Evolutionary conservation across 768 basidiomycete genomes (phyloP).

Genomic region (Suillus hirtellus): DNA sequence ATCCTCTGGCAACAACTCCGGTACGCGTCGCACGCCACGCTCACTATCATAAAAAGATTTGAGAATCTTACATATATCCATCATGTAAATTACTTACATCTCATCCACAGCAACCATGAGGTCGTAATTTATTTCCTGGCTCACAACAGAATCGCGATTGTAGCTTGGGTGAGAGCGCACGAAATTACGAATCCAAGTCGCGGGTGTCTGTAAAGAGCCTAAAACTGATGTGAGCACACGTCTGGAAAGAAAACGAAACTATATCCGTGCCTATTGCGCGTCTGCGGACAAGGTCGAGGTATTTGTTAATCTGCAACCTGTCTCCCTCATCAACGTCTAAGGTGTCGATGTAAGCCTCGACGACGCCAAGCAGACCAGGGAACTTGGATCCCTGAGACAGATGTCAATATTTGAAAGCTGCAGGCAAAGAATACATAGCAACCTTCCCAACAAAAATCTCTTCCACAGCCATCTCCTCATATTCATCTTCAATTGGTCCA

Average conservation of each 20-base stretch:
- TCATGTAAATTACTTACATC: slow-evolving; percentile 59
- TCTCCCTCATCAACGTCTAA: slow-evolving; percentile 71
- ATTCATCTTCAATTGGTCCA: slow-evolving; percentile 72
- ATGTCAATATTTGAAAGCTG: slow-evolving; percentile 3
- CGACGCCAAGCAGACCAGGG: slow-evolving; percentile 79
- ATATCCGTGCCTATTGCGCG: slow-evolving; percentile 72
- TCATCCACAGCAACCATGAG: slow-evolving; percentile 86
- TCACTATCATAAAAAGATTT: slow-evolving; percentile 45
- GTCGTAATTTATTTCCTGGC: slow-evolving; percentile 91
- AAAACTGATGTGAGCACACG: slow-evolving; percentile 11
- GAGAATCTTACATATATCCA: neutral
- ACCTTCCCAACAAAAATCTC: slow-evolving; percentile 97
- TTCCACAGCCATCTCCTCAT: slow-evolving; percentile 87
- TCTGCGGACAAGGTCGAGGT: slow-evolving; percentile 75
- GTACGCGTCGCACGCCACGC: slow-evolving; percentile 60
- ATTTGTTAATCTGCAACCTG: slow-evolving; percentile 64
- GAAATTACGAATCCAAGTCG: slow-evolving; percentile 92
- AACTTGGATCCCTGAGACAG: slow-evolving; percentile 55
- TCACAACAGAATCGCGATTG: slow-evolving; percentile 90
- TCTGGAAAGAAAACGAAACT: slow-evolving; percentile 9
- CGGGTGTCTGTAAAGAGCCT: slow-evolving; percentile 84
- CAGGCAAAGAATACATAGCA: slow-evolving; percentile 18
- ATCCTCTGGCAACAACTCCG: slow-evolving; percentile 62
- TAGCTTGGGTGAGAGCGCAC: slow-evolving; percentile 90
- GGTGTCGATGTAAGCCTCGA: slow-evolving; percentile 83